These are phyloP conservation scores for Eucalyptus sp. DNA, from an alignment of 345 rosid genomes.

Conservation along the genomic window DNA sequence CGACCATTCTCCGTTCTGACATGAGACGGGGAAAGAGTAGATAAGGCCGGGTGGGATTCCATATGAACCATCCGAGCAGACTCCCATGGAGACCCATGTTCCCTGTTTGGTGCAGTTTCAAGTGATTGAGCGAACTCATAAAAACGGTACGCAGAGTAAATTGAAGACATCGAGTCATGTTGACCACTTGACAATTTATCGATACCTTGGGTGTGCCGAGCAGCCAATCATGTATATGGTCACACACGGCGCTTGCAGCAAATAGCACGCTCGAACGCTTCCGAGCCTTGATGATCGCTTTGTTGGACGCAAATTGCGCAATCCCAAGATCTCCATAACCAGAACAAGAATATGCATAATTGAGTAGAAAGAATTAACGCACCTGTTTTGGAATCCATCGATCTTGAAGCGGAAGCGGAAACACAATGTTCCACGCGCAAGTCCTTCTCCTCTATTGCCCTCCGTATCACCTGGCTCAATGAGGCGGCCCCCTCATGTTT, in stretches of 20 bases:
- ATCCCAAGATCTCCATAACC: too few species aligned
- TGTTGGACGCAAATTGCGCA: too few species aligned
- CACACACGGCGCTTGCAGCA: constrained; percentile 84
- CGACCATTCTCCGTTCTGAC: constrained; percentile 72
- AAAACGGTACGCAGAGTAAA: neutral
- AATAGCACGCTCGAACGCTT: constrained; percentile 68
- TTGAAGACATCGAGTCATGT: neutral
- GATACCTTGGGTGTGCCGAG: constrained; percentile 70
- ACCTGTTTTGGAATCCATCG: too few species aligned
- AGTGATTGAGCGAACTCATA: neutral
- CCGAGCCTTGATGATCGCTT: constrained; percentile 53
- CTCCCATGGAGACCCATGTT: constrained; percentile 88
- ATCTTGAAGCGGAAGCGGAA: too few species aligned
- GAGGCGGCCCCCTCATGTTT: too few species aligned
- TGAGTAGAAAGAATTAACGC: too few species aligned
- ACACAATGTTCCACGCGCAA: too few species aligned
- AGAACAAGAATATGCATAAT: too few species aligned
- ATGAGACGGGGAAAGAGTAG: constrained; percentile 75
- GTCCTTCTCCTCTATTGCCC: too few species aligned
- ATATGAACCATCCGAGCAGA: constrained; percentile 84
- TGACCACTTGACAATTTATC: neutral
- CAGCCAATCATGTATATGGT: constrained; percentile 76
- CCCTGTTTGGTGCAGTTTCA: constrained; percentile 20
- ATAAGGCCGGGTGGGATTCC: constrained; percentile 58
- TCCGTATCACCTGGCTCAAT: too few species aligned